A percentile compares a stretch with the other conserved stretches of the same genome.
These are phyloP conservation scores for Durio zibethinus DNA, from an alignment of 345 rosid genomes.

Conservation along the genomic window DNA sequence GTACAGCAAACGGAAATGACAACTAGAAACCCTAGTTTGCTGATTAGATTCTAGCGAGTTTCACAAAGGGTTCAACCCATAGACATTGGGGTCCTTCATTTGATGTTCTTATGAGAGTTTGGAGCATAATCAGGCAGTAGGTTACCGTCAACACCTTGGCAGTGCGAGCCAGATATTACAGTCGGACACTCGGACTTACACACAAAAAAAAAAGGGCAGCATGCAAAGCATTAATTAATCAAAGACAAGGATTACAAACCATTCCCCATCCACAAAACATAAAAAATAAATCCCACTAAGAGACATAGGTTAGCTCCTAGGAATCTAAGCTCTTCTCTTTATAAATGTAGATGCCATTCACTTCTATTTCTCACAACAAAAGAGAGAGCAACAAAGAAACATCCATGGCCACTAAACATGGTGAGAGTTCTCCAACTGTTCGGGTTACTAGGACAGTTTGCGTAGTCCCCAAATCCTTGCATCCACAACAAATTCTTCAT, in stretches of 20 bases:
- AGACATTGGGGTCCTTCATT: background rate
- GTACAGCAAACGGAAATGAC: background rate
- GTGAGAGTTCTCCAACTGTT: constrained; percentile 19
- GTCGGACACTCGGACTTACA: background rate
- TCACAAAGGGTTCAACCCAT: background rate
- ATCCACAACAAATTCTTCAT: constrained; percentile 30
- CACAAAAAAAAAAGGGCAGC: background rate
- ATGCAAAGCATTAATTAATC: constrained; percentile 2
- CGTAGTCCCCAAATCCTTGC: constrained; percentile 29
- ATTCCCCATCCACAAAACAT: background rate
- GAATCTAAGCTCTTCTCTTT: constrained; percentile 1
- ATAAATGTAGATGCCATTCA: background rate
- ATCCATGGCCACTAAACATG: constrained; percentile 27
- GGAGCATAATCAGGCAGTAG: background rate
- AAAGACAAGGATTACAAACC: constrained; percentile 1
- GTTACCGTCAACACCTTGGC: background rate
- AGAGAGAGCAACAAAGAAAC: background rate
- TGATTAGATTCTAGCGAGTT: background rate
- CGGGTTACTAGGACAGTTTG: constrained; percentile 23
- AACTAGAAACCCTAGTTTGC: background rate
- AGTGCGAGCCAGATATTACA: constrained; percentile 10
- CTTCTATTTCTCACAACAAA: constrained; percentile 18
- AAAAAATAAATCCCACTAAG: background rate
- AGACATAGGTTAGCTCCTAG: background rate
- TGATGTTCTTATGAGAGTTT: background rate